Conservation (phyloP, 2,329 filamentous ascomycete species). For the Nannizzia gypsea region DNA sequence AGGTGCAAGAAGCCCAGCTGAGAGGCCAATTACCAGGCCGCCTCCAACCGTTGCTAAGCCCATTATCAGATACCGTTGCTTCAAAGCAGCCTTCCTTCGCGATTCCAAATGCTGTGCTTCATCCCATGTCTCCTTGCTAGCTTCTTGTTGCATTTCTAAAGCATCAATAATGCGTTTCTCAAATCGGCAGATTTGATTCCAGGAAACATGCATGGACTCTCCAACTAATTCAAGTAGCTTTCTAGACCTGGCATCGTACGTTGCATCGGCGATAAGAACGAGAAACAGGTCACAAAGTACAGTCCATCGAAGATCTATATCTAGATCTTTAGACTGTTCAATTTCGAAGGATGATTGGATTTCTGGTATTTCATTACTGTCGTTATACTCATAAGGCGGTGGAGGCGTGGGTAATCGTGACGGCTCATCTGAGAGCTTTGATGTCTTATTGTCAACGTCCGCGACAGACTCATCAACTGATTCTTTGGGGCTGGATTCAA, state of each 20-base stretch:
- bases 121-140: conserved; percentile 94
- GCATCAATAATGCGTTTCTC: conserved; percentile 96
- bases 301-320: conserved; percentile 95
- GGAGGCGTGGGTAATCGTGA: conserved; percentile 41
- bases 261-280: conserved; percentile 87
- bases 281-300: conserved; percentile 92
- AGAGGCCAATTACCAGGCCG: conserved; percentile 86
- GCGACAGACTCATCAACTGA: neutral
- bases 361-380: conserved; percentile 60
- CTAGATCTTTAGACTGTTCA: conserved; percentile 68
- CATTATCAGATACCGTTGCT: conserved; percentile 84
- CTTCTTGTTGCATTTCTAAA: conserved; percentile 91
- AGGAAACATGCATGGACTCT: conserved; percentile 65
- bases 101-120: conserved; percentile 88
- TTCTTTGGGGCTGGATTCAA: neutral
- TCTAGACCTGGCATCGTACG: conserved; percentile 82
- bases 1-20: conserved; percentile 79
- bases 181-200: conserved; percentile 90
- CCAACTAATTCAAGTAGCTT: conserved; percentile 74
- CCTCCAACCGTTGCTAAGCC: conserved; percentile 92
- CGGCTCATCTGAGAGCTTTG: conserved; percentile 24
- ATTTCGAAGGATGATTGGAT: conserved; percentile 75
- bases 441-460: conserved; percentile 15
- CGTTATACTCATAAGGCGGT: conserved; percentile 47
- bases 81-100: conserved; percentile 68